Percentiles rank a stretch among this genome's conserved stretches.
phyloP scores from a whole-genome alignment of 768 basidiomycete species.

The Termitomyces heimii region DNA sequence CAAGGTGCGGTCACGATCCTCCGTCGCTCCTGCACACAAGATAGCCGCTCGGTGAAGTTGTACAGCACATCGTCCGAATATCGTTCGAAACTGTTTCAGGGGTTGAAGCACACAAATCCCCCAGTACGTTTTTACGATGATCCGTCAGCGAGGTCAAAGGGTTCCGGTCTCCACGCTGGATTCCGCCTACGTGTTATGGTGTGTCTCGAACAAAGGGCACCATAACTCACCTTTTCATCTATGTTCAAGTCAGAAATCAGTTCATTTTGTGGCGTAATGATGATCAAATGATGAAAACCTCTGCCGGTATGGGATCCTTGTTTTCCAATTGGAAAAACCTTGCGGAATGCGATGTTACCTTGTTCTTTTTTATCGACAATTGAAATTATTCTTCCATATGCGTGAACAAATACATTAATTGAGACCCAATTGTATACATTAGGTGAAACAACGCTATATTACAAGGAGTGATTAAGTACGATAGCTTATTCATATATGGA shows the following conservation, averaged over 20 bases:
- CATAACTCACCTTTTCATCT: too few species aligned
- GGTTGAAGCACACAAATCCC: neutral
- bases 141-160: neutral
- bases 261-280: neutral
- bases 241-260: too few species aligned
- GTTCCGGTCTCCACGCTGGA: neutral
- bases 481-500: neutral
- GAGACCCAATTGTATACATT: neutral
- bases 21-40: neutral
- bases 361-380: neutral
- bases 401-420: neutral
- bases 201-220: too few species aligned
- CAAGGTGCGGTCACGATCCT: neutral
- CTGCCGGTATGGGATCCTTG: neutral
- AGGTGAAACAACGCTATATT: neutral
- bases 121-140: neutral
- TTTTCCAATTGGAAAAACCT: too few species aligned
- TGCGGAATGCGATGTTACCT: too few species aligned
- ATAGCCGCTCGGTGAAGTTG: neutral
- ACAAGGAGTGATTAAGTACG: neutral
- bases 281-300: neutral
- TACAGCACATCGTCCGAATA: neutral
- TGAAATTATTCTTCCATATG: neutral
- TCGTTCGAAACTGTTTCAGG: neutral
- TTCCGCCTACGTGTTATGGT: neutral